Base-by-base conservation (phyloP, 2,329 filamentous ascomycete genomes). In the Ceratocystis huliohia region DNA sequence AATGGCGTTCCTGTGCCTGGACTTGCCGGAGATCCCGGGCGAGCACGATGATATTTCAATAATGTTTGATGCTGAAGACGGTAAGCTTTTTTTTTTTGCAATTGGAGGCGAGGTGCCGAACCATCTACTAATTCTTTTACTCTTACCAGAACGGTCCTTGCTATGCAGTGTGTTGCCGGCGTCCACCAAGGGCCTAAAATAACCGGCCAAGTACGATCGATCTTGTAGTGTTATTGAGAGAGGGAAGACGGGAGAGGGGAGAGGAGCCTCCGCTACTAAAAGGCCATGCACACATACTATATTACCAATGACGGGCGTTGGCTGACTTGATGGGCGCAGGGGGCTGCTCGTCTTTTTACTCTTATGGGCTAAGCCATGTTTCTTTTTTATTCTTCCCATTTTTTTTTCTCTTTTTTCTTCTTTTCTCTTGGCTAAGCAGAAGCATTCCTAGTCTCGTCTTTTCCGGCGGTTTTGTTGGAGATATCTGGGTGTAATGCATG, bases 11-110 rank as follows among this genome's bases (percentile, higher is more conserved):
- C 82, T 96, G 48, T 94, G 89, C 73, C 76, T 96, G 67, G 92
- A 96, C 75, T 84, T 91, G 74, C 87, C 91, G 20, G 91, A 96
- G 71, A 89, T 95, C 74, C 89, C 91, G 0, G 89, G 89, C 63
- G 92, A 96, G 77, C 91, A 96, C 75, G 92, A 96, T 74, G 92
- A 96, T 77, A 90, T 96, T 70, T 83, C 87, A 10, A 86, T 96
- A 72, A 76, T 87, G 68, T 96, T 96, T 78, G 91, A 96, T 70
- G 86, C 81, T 59, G 88, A 90, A 73, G 79, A 82, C 72, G 88
- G 88, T 91, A 76, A 79, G 87, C 28, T n/a, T 46, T 44, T 53
- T 64, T n/a, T 46, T 44, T 53, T 64, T 33, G 45, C 20, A 41
- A 41, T 13, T 41, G 37, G 37, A 41, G n/a, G 45, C 22, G 37